Evolutionary conservation across 139 green algal genomes (phyloP).

Genomic region (Micractinium sp.): DNA sequence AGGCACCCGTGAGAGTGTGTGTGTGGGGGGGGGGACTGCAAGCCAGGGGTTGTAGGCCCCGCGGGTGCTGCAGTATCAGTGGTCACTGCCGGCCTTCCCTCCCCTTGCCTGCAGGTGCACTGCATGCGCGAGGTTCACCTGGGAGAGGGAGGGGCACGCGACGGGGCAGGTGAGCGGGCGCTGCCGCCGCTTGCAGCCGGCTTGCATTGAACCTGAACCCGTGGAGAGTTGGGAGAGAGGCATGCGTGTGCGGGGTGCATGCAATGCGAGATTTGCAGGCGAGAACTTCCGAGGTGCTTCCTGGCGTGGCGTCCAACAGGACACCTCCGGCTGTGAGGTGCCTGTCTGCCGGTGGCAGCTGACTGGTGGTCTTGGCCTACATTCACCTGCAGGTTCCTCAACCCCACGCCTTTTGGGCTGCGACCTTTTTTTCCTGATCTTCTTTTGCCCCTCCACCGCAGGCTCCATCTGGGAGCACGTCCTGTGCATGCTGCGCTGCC

Average conservation of each 20-base stretch:
- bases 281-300: too few relatives aligned
- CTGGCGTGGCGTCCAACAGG: too few relatives aligned
- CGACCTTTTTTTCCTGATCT: not conserved
- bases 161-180: constrained; percentile 10
- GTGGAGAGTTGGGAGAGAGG: too few relatives aligned
- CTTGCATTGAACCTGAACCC: too few relatives aligned
- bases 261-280: too few relatives aligned
- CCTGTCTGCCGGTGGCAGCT: too few relatives aligned
- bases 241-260: too few relatives aligned
- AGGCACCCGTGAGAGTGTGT: too few relatives aligned
- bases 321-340: too few relatives aligned
- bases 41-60: too few relatives aligned
- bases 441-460: not conserved
- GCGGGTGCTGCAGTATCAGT: too few relatives aligned
- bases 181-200: constrained; percentile 5
- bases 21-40: too few relatives aligned
- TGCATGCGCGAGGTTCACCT: constrained; percentile 54
- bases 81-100: not conserved
- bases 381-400: not conserved
- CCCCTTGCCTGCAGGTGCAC: constrained; percentile 41
- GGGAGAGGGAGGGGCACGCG: constrained; percentile 22
- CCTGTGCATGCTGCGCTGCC: constrained; percentile 55
- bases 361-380: not conserved
- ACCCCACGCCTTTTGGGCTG: not conserved
- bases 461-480: constrained; percentile 53